Base-by-base conservation (phyloP, 139 green algal species). In the Zygnema circumcarinatum region DNA sequence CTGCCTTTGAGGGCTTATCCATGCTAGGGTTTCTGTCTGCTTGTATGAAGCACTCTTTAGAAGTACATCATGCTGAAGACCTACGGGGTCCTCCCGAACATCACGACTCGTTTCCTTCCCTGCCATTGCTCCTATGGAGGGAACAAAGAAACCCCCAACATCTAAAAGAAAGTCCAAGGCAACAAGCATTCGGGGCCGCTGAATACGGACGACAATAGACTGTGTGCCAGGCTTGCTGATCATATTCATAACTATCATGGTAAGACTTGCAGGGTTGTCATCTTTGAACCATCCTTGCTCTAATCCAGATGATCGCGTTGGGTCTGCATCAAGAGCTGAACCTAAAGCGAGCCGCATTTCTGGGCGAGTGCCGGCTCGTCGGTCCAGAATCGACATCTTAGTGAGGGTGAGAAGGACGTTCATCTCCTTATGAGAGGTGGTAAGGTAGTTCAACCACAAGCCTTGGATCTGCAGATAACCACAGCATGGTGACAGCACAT, bases 81-180 rank as follows among this genome's bases (percentile, higher is more conserved):
- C 39, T n/a, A 84, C 38, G 0, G 84, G 76, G 54, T 87, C 76
- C 20, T 79, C 40, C 2, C 56, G 52, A 56, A 79, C 67, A 53
- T 81, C 68, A 25, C 67, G 3, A 20, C 42, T 54, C 41, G 68
- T 38, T 22, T 79, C 80, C 80, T 72, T 74, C 1, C 54, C 83
- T 29, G 68, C 38, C 72, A 73, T 31, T 56, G 84, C 41, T 38
- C 36, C 53, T 38, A 90, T 53, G 0, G 69, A 69, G 11, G 82
- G 82, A 21, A 90, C 40, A 72, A 91, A 91, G 72, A 91, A 89
- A 38, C 78, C 36, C 0, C 31, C 47, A 2, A 97, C 78, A 1
- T 90, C 91, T 76, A 98, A 88, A 84, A 98, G 86, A 87, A 98
- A 98, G 83, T 93, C 93, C 0, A 98, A 73, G 83, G 97, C 95